Conservation (phyloP, 2,329 filamentous ascomycete genomes). For the Didymella segeticola region DNA sequence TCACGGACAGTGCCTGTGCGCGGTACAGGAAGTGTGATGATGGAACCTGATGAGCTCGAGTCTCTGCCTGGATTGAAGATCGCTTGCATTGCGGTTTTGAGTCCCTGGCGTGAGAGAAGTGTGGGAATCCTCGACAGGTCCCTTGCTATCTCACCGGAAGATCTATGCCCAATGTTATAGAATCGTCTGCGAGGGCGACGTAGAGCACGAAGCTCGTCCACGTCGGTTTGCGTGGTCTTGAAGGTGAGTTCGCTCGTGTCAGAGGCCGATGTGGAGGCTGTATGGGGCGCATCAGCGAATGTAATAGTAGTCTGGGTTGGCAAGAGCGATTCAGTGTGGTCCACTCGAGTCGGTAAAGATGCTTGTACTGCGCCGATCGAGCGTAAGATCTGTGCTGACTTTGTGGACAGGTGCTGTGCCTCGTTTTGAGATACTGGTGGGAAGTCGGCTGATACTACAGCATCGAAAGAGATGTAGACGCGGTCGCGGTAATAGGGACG, state of each 20-base stretch:
- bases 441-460: constrained; percentile 49
- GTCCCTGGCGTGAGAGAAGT: constrained; percentile 30
- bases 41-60: constrained; percentile 41
- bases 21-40: constrained; percentile 42
- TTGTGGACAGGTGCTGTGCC: constrained; percentile 40
- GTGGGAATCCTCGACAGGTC: constrained; percentile 25
- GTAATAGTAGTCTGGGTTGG: constrained; percentile 18
- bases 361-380: constrained; percentile 35
- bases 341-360: not conserved
- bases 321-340: not conserved
- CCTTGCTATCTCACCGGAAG: constrained; percentile 28
- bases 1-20: constrained; percentile 35
- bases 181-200: constrained; percentile 35
- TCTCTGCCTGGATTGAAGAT: constrained; percentile 39
- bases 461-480: constrained; percentile 53
- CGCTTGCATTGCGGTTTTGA: constrained; percentile 38
- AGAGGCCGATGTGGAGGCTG: constrained; percentile 24
- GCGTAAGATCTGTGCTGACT: constrained; percentile 45
- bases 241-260: constrained; percentile 37
- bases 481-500: constrained; percentile 59
- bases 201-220: constrained; percentile 32
- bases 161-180: constrained; percentile 38
- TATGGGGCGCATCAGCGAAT: constrained; percentile 19
- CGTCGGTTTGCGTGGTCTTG: constrained; percentile 42
- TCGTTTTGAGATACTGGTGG: constrained; percentile 44